Evolutionary conservation across 2,329 filamentous ascomycete genomes (phyloP), one percentile per base, ranked within the genome.

Genomic region (Alternaria tenuissima): DNA sequence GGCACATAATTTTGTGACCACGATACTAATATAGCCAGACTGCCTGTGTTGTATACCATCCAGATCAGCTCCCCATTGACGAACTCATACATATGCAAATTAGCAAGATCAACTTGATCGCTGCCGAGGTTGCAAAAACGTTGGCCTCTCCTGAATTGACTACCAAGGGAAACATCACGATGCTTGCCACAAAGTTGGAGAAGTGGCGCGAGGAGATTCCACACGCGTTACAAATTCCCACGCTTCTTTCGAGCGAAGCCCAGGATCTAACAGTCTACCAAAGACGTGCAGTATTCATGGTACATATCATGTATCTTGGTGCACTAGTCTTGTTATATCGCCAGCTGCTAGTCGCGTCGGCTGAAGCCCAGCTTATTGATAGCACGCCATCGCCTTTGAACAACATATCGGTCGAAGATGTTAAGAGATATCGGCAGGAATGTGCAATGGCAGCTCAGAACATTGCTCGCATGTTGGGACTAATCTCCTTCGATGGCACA

Each of bases 221-320:
- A 7, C 46, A 56, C 4, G 68, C 61, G 26, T 59, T 79, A 49
- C 76, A 77, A 41, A 70, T 79, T 7, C 54, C 69, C 0, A 70
- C 67, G 1, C 66, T 79, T 16, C 75, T 70, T 6, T 74, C 73
- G 16, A 57, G 53, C 30, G 65, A 63, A 6, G 64, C 68, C 2
- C 68, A 71, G 24, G 56, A 68, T 3, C 46, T 79, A 24, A 74
- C 65, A 5, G 30, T 71, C 4, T 77, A 71, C 39, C 73, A 79
- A 54, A 63, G 71, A 34, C 68, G 77, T 36, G 74, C 76, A 2
- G 74, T 78, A 24, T 64, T 79, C 16, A 76, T 79, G 75, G 69
- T 79, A 30, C 76, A 79, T 52, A 76, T 79, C 52, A 76, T 78
- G 74, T 79, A 78, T 55, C 66, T 79, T 41, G 76, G 77, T 11